Evolutionary conservation across 2,329 filamentous ascomycete genomes (phyloP).

Genomic region (Penicillium hesseltinei): DNA sequence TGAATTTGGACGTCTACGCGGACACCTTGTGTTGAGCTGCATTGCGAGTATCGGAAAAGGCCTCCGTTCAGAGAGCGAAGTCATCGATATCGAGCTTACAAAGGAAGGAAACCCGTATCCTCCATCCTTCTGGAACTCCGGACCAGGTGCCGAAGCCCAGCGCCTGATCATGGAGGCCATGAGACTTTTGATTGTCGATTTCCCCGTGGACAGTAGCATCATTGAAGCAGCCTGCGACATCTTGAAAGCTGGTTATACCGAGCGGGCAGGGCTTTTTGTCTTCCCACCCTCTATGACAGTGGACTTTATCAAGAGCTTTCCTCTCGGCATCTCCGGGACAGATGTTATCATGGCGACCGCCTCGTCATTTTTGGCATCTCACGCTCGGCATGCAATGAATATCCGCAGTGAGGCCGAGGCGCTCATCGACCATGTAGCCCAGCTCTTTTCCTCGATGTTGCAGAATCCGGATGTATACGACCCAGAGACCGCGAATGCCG

Average conservation of each 20-base stretch:
- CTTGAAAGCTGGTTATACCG: constrained; percentile 47
- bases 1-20: constrained; percentile 37
- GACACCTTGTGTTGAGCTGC: constrained; percentile 39
- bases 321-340: constrained; percentile 39
- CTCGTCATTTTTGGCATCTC: constrained; percentile 47
- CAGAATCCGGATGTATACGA: constrained; percentile 38
- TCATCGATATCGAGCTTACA: constrained; percentile 33
- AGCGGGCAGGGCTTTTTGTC: constrained; percentile 44
- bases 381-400: constrained; percentile 35
- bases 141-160: constrained; percentile 32
- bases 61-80: constrained; percentile 36
- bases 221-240: constrained; percentile 48
- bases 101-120: constrained; percentile 28
- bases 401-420: constrained; percentile 36
- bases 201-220: constrained; percentile 41
- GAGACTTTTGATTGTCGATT: constrained; percentile 40
- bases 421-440: constrained; percentile 41
- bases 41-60: constrained; percentile 44
- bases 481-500: constrained; percentile 44
- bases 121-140: constrained; percentile 41
- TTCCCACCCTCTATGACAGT: constrained; percentile 43
- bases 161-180: constrained; percentile 42
- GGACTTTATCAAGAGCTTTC: constrained; percentile 43
- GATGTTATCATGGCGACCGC: constrained; percentile 48
- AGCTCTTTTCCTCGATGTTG: constrained; percentile 39